Evolutionary conservation across 345 rosid species (phyloP), one percentile per base, ranked within the genome.

Genomic region (Noccaea caerulescens): DNA sequence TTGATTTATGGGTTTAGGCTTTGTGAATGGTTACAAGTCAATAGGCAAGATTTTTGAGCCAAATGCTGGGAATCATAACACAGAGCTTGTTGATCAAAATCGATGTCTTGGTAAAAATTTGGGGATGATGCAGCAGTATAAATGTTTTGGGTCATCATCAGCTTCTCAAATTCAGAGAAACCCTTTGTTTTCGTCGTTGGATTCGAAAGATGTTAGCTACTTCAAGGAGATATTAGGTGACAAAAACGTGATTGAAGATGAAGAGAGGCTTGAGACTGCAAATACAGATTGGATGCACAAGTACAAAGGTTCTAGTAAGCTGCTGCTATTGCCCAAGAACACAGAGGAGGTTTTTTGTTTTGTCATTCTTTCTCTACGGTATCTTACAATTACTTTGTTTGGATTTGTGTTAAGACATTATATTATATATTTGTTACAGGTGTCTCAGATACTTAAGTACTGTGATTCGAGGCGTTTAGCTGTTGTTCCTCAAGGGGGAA

Each of bases 401-500:
- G 23, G 59, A 18, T 27, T 56, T 58, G 51, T 57, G 43, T 33
- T 47, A 9, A 43, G 2, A 7, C 16, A 23, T 18, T 18, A 7
- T 20, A 10, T 16, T 34, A n/a, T 69, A 3, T 42, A 60, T 5
- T 16, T 72, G n/a, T 69, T 73, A 71, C 82, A 91, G 99, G 95
- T 94, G 1, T 84, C 99, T 65, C 79, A 82, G 71, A 84, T 89
- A 83, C 93, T 94, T 63, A 63, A 76, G 46, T 83, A 91, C 58
- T 94, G 96, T 75, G 86, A 91, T 80, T 88, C 91, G 5, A 85
- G 96, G 75, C 60, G 76, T 75, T 82, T 94, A 77, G 88, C 96
- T 70, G 96, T 91, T 72, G 99, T 89, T 88, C 99, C 99, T 37
- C 98, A 91, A 82, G 98, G 98, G 13, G 99, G 98, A 76, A 91